Evolutionary conservation across 352 stramenopile species (phyloP), one percentile per base, ranked within the genome.

Genomic region (Pythium chondricola): DNA sequence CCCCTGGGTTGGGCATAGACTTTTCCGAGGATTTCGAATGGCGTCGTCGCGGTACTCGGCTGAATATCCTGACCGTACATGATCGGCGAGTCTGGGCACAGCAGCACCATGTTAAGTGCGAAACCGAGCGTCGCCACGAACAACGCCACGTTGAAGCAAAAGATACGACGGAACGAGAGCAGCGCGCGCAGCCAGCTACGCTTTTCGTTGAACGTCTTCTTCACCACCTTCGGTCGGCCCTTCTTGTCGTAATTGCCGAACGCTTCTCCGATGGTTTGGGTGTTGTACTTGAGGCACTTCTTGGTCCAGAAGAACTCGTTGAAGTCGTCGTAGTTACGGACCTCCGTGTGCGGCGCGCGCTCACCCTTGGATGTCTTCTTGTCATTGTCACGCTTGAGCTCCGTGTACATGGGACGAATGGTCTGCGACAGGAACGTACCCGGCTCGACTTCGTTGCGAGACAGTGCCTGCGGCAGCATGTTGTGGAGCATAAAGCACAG

Each of bases 291-390:
- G 30, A 93, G 52, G 31, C 79, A 91, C 47, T 89, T 91, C 47
- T 91, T 91, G 43, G 50, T 85, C 82, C 82, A 93, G 54, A 93
- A 93, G 35, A 91, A 93, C 63, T 93, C 82, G 58, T 93, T 93
- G 40, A 93, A 93, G 46, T 93, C 82, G 35, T 93, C 82, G 56
- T 93, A 93, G 63, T 91, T 91, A 13, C 82, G 77, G 31, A 93
- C 90, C 48, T 93, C 73, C 7, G 56, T 39, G 52, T 93, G 82
- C 11, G 77, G 50, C 8, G 82, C 79, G 6, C 82, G 77, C 10
- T 73, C 74, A 13, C 82, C 82, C 52, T 90, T 82, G 7, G 73
- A 61, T 5, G 82, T 93, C 63, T 93, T 93, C 66, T 93, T 93
- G 72, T 91, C 80, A 37, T 88, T 90, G 53, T 93, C 82, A 25